Evolutionary conservation across 805 yeast genomes (phyloP).

Genomic region (Wickerhamiella australiensis): DNA sequence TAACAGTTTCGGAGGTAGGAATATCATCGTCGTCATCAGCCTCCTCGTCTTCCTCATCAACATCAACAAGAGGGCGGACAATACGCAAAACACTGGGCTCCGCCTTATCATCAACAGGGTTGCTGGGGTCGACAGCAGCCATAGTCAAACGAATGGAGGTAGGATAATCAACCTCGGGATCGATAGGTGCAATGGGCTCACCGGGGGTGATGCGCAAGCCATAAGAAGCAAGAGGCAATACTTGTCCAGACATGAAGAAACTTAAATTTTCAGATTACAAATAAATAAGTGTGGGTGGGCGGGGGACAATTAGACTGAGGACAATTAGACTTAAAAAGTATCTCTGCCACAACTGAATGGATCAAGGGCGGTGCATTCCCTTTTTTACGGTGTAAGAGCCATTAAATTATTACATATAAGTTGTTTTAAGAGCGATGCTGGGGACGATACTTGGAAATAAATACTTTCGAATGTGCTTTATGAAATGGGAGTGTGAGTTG

Average conservation of each 20-base stretch:
- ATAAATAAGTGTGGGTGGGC: not conserved
- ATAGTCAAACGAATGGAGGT: conserved; percentile 82
- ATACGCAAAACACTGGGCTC: conserved; percentile 85
- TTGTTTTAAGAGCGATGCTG: too few species aligned
- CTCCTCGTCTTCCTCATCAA: conserved; percentile 25
- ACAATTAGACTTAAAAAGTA: too few species aligned
- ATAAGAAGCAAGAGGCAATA: conserved; percentile 78
- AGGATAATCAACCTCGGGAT: conserved; percentile 60
- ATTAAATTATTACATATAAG: too few species aligned
- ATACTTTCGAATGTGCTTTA: too few species aligned
- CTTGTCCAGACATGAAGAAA: conserved; percentile 15
- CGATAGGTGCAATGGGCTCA: conserved; percentile 71
- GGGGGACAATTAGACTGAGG: not conserved
- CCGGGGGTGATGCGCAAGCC: conserved; percentile 79
- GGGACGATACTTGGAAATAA: too few species aligned
- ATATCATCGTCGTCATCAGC: conserved; percentile 37
- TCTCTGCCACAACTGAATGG: too few species aligned
- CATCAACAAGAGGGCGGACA: conserved; percentile 31
- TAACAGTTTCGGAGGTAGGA: conserved; percentile 67
- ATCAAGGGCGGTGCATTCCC: too few species aligned
- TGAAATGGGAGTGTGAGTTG: too few species aligned
- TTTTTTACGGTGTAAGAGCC: too few species aligned
- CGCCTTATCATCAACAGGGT: conserved; percentile 41
- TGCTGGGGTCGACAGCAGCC: conserved; percentile 89
- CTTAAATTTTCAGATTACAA: conserved; percentile 9